Percentiles rank a stretch among this genome's conserved stretches.
These are phyloP conservation scores for Cyberlindnera sargentensis DNA, from an alignment of 805 yeast species.

Conservation along the genomic window DNA sequence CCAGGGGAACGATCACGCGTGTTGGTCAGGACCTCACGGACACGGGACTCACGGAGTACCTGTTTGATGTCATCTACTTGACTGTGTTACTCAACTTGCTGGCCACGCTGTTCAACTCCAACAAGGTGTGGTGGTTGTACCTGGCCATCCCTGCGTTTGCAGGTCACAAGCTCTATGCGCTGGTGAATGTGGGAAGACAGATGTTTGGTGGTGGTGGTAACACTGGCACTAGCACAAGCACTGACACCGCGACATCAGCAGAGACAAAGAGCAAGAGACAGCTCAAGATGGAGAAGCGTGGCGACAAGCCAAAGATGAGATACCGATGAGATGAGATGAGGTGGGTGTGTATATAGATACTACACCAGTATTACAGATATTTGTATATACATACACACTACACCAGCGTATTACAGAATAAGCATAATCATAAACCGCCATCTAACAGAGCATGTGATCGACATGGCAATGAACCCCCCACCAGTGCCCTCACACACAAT, in stretches of 20 bases:
- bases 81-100: slow-evolving; percentile 43
- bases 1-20: slow-evolving; percentile 29
- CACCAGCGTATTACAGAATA: too few species aligned
- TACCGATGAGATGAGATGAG: slow-evolving; percentile 20
- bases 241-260: background rate
- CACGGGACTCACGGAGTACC: slow-evolving; percentile 44
- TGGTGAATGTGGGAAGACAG: slow-evolving; percentile 23
- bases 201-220: slow-evolving; percentile 18
- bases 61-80: slow-evolving; percentile 48
- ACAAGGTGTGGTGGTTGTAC: slow-evolving; percentile 39
- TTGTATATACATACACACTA: too few species aligned
- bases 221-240: background rate
- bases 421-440: background rate
- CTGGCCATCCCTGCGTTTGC: slow-evolving; percentile 39
- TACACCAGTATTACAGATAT: too few species aligned
- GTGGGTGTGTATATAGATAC: too few species aligned
- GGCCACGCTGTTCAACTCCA: slow-evolving; percentile 37
- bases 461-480: too few species aligned
- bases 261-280: slow-evolving; percentile 33
- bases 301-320: slow-evolving; percentile 30
- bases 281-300: slow-evolving; percentile 32
- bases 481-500: too few species aligned
- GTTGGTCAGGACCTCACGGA: slow-evolving; percentile 44
- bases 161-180: slow-evolving; percentile 34
- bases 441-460: background rate